Evolutionary conservation across 768 basidiomycete genomes (phyloP), one percentile per base, ranked within the genome.

Genomic region (Coprinopsis sp.): DNA sequence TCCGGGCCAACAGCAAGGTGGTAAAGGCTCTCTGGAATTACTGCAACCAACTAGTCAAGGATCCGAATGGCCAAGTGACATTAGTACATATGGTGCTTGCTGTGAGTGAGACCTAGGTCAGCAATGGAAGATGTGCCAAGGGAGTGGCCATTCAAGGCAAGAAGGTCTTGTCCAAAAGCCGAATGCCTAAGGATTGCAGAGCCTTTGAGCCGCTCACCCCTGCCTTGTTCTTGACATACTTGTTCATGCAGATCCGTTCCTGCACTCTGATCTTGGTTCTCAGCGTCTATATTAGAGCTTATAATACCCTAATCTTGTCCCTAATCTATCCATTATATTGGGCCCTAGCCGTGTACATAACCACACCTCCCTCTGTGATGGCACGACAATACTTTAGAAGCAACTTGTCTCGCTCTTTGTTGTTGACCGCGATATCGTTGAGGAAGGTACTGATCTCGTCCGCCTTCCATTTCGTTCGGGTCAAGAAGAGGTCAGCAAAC

Each of bases 401-500:
- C 51, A 95, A 60, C 61, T 84, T 91, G 60, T 98, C 94, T 31
- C 88, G 74, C 58, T 91, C 91, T 64, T 96, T 95, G 6, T 71
- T 67, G 58, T 90, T 82, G n/a, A 92, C 71, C 0, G 84, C 84
- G 46, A 96, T 81, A 51, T 91, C 91, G 5, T 71, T 64, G 11
- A 98, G 67, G 67, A 94, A 98, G 3, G 87, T 88, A 22, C 69
- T 65, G 50, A 97, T 87, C 14, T 94, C 91, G 11, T 86, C 81
- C 5, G 73, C 76, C 57, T 76, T 81, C 91, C 91, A 93, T 36
- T 78, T 77, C 18, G 77, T 52, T 4, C 84, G 80, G 7, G 84
- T 86, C 30, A 90, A 71, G 72, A 99, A 99, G 13, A 98, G 77
- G 52, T 95, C 91, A 11, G 77, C 64, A 67, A 98, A 98, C 13